These are phyloP conservation scores for Xylariaceae sp. DNA, from an alignment of 2,329 filamentous ascomycete species.

Conservation along the genomic window DNA sequence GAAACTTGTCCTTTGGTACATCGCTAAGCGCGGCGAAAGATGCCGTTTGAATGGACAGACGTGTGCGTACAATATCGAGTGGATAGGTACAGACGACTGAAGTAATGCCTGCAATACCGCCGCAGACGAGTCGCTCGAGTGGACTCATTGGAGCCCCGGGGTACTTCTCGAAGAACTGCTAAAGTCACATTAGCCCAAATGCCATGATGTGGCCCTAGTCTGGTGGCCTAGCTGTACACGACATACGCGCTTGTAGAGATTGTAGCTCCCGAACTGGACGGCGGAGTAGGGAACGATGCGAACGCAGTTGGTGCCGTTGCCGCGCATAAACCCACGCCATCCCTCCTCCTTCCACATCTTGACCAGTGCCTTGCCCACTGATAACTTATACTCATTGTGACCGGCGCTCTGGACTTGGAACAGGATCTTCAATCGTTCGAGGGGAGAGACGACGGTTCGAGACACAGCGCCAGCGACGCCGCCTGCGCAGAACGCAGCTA, in stretches of 20 bases:
- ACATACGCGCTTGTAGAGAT: constrained; percentile 86
- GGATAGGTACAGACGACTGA: constrained; percentile 95
- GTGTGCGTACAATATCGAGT: constrained; percentile 93
- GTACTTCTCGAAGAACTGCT: constrained; percentile 71
- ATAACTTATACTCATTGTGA: constrained; percentile 88
- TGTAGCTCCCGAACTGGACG: constrained; percentile 97
- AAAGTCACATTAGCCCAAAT: constrained; percentile 6
- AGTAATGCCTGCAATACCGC: constrained; percentile 87
- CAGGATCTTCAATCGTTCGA: constrained; percentile 96
- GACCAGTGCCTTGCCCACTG: constrained; percentile 77
- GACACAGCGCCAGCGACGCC: constrained; percentile 96
- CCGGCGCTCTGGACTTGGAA: constrained; percentile 92
- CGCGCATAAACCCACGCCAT: constrained; percentile 95
- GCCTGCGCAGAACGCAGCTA: constrained; percentile 90
- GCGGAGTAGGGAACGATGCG: constrained; percentile 97
- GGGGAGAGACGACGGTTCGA: constrained; percentile 89
- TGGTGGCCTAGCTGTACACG: no score
- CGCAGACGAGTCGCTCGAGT: constrained; percentile 76
- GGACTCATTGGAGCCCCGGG: constrained; percentile 72
- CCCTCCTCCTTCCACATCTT: constrained; percentile 99
- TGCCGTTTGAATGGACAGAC: constrained; percentile 95
- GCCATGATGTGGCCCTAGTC: background rate
- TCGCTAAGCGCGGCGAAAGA: constrained; percentile 76
- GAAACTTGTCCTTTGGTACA: constrained; percentile 60
- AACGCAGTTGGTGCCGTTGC: constrained; percentile 97